Evolutionary conservation across 2,329 filamentous ascomycete genomes (phyloP), one percentile per base, ranked within the genome.

Genomic region (Cladophialophora yegresii): DNA sequence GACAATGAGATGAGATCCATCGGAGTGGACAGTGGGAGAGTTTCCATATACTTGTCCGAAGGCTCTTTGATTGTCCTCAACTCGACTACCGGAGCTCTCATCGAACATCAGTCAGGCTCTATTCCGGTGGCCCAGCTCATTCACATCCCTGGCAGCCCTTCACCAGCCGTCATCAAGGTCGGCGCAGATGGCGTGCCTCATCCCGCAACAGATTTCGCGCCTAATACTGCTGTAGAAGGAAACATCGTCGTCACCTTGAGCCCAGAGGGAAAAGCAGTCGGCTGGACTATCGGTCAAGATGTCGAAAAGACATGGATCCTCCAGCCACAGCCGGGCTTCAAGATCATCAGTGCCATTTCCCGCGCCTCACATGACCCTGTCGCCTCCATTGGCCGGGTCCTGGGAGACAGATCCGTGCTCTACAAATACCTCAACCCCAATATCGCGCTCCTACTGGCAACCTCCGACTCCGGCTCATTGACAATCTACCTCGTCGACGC

Each of bases 341-440:
- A 82, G 64, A 86, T 98, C 60, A 80, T 88, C 6, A 80, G 84
- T 51, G 82, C 95, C 45, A 88, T 87, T 2, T 83, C 87, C 20
- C 85, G 88, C 54, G 87, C 91, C 9, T 74, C 84, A 2, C 89
- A 93, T 69, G 93, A 99, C 71, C 92, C 92, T 0, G 88, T 98
- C 54, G 93, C 95, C 2, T 98, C 95, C 0, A 96, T 99, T 71
- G 95, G 95, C 9, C 92, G 91, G 64, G 95, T 98, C 1, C 85
- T 99, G 23, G 93, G 92, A 28, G 90, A 99, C 73, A 87, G 95
- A 50, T 88, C 88, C n/a, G 95, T 99, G 54, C 85, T 93, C 68
- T 99, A 99, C 85, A 99, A 99, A 79, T 98, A 98, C 75, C 80
- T 99, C 47, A 96, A 96, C 78, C 87, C 91, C 0, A 97, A 96